Conservation (phyloP, 2,329 filamentous ascomycete species). For the Calonectria pteridis region DNA sequence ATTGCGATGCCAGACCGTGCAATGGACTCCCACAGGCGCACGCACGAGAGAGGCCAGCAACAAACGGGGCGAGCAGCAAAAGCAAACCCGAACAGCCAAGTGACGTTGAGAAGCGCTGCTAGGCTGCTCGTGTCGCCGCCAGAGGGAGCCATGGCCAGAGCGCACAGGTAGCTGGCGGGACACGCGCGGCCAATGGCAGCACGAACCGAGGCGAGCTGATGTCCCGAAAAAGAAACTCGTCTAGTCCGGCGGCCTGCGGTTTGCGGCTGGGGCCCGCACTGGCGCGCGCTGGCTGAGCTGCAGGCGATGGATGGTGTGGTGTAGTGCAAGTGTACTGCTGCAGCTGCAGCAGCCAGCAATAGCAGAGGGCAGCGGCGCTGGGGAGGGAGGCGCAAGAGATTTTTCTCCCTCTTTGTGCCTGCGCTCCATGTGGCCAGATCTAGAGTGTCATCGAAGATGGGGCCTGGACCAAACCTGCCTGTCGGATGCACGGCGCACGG, state of each 20-base stretch:
- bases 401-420: neutral
- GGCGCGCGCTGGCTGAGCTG: neutral
- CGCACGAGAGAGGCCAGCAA: neutral
- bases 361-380: too few relatives aligned
- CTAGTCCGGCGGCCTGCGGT: constrained; percentile 37
- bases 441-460: constrained; percentile 32
- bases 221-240: constrained; percentile 45
- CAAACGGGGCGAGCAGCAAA: neutral
- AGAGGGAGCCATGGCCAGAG: neutral
- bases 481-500: constrained; percentile 35
- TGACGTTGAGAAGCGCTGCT: neutral
- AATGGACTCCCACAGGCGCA: neutral
- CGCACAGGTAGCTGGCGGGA: constrained; percentile 7
- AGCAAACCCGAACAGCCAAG: neutral
- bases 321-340: too few relatives aligned
- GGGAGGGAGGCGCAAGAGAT: neutral
- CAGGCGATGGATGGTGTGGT: neutral
- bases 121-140: neutral
- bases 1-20: neutral
- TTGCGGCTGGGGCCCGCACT: constrained; percentile 34
- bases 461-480: constrained; percentile 17
- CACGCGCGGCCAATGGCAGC: constrained; percentile 32
- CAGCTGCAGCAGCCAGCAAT: neutral
- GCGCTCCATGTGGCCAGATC: constrained; percentile 26
- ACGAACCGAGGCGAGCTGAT: constrained; percentile 23